A percentile compares a stretch with the other conserved stretches of the same genome.
phyloP scores from a whole-genome alignment of 2,329 filamentous ascomycete genomes.

The Paecilomyces formosus region DNA sequence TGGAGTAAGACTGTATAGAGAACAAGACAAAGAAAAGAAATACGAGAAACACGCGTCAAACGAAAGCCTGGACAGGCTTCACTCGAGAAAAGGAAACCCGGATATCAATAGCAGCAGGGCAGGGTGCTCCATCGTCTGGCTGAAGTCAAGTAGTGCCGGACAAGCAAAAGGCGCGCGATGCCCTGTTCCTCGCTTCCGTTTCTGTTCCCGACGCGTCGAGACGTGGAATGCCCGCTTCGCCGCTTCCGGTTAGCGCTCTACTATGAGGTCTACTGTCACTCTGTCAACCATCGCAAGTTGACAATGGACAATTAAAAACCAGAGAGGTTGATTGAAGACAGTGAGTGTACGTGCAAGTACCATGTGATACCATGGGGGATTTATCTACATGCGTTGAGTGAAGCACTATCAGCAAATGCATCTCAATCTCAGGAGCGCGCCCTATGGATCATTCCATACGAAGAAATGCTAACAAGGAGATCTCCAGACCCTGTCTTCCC shows the following conservation, averaged over 20 bases:
- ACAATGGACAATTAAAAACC: no score
- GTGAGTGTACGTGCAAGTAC: no score
- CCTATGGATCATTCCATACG: no score
- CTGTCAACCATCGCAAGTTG: no score
- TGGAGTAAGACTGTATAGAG: constrained; percentile 9
- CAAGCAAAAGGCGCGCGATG: neutral
- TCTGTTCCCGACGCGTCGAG: neutral
- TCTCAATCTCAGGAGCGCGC: no score
- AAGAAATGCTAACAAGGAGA: no score
- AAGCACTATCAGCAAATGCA: no score
- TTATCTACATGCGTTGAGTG: no score
- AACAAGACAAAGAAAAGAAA: constrained; percentile 14
- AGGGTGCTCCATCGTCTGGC: neutral
- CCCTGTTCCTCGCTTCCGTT: neutral
- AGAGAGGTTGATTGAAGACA: no score
- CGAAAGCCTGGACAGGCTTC: neutral
- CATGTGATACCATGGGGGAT: no score
- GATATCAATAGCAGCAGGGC: neutral
- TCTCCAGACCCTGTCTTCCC: no score
- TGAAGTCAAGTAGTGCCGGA: neutral
- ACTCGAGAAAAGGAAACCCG: neutral
- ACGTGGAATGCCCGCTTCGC: neutral
- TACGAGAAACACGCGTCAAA: neutral
- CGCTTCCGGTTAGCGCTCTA: neutral
- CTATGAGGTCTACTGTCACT: no score